These are phyloP conservation scores for Eremochloa ophiuroides DNA, from an alignment of 176 grass and related monocot species.

Conservation along the genomic window DNA sequence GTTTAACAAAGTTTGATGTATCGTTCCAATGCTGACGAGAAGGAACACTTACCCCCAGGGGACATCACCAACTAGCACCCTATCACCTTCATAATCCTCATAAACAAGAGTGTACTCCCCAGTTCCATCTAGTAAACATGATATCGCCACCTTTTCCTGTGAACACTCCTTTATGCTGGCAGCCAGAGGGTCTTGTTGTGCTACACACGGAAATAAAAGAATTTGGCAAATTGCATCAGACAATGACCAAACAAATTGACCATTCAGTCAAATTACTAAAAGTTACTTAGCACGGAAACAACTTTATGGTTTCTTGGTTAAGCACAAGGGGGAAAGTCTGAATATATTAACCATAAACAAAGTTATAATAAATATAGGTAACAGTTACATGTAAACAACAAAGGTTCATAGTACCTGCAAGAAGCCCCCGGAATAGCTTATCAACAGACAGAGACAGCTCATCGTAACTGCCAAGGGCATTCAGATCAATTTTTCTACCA, in stretches of 20 bases:
- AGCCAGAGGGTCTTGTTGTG: conserved; percentile 35
- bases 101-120: conserved; percentile 73
- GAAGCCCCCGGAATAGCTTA: conserved; percentile 46
- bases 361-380: background rate
- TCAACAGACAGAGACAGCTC: conserved; percentile 49
- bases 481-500: conserved; percentile 62
- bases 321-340: background rate
- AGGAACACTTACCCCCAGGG: conserved; percentile 56
- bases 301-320: background rate
- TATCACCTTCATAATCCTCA: conserved; percentile 75
- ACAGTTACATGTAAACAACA: background rate
- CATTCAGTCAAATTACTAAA: background rate
- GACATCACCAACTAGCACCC: conserved; percentile 69
- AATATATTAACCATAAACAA: background rate
- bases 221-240: background rate
- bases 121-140: conserved; percentile 57
- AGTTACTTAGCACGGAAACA: background rate
- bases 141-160: conserved; percentile 32
- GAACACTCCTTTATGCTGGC: background rate
- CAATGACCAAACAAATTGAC: background rate
- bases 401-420: conserved; percentile 38
- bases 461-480: conserved; percentile 40
- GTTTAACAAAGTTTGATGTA: background rate
- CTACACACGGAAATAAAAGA: conserved; percentile 21
- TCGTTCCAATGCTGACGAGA: background rate